Conservation (phyloP, 768 basidiomycete genomes). For the Tricholoma matsutake region DNA sequence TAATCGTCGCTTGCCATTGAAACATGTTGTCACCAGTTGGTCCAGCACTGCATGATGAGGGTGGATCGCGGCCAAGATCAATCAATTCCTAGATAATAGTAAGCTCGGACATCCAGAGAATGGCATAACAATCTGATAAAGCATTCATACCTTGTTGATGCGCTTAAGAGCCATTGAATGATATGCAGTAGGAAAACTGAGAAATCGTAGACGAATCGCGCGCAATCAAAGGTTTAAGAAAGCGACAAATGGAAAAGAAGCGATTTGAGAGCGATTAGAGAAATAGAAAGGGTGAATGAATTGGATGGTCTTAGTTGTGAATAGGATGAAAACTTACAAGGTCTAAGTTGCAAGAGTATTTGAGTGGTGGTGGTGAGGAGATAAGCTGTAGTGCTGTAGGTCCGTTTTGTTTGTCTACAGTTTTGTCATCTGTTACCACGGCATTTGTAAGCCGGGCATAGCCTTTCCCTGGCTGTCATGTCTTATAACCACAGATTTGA, state of each 20-base stretch:
- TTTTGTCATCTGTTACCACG: constrained; percentile 39
- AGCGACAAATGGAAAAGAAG: constrained; percentile 15
- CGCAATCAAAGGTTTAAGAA: constrained; percentile 34
- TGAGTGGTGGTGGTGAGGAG: constrained; percentile 52
- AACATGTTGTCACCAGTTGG: constrained; percentile 98
- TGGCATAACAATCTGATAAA: constrained; percentile 9
- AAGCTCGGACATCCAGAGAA: constrained; percentile 9
- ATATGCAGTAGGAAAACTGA: constrained; percentile 28
- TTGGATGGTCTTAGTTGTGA: background rate
- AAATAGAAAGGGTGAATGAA: constrained; percentile 17
- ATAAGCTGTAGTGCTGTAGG: constrained; percentile 33
- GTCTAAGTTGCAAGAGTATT: constrained; percentile 24
- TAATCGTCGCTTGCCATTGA: constrained; percentile 99
- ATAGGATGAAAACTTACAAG: constrained; percentile 29
- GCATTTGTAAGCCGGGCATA: constrained; percentile 38
- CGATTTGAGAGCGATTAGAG: constrained; percentile 34
- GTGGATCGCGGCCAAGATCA: constrained; percentile 99
- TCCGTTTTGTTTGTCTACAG: constrained; percentile 39
- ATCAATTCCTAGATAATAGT: constrained; percentile 78
- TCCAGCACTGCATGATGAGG: constrained; percentile 98
- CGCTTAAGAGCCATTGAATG: constrained; percentile 91
- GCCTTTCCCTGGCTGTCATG: too few relatives aligned
- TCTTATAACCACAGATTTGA: too few relatives aligned
- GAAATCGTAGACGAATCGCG: constrained; percentile 36
- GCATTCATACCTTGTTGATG: constrained; percentile 86